phyloP scores from a whole-genome alignment of 2,329 filamentous ascomycete genomes.

The Colletotrichum tanaceti region DNA sequence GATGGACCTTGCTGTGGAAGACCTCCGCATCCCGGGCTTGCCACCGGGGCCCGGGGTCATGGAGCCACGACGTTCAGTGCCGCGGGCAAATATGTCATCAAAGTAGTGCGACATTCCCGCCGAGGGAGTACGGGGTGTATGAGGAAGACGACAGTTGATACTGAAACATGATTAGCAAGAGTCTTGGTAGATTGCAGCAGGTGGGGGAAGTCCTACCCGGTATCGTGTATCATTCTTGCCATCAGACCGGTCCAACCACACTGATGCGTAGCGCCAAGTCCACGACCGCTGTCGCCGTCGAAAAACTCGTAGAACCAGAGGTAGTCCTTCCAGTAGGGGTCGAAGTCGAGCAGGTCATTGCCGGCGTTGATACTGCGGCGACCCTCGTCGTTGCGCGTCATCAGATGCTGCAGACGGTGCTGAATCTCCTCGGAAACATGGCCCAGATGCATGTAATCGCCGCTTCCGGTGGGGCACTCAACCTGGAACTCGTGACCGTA shows the following conservation, averaged over 20 bases:
- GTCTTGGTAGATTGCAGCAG: not conserved
- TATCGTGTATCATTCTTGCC: slow-evolving; percentile 97
- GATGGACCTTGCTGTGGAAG: slow-evolving; percentile 85
- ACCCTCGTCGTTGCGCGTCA: slow-evolving; percentile 85
- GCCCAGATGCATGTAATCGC: slow-evolving; percentile 94
- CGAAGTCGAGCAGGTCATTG: slow-evolving; percentile 87
- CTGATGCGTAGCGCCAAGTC: slow-evolving; percentile 91
- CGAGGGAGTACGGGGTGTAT: slow-evolving; percentile 89
- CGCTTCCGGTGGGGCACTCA: slow-evolving; percentile 93
- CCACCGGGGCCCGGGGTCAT: slow-evolving; percentile 40
- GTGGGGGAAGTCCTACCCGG: slow-evolving; percentile 73
- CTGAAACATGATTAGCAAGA: slow-evolving; percentile 54
- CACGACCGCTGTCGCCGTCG: slow-evolving; percentile 89
- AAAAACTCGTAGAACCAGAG: slow-evolving; percentile 99
- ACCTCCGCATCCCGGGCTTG: slow-evolving; percentile 74
- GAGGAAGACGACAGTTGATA: slow-evolving; percentile 88
- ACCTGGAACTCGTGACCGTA: slow-evolving; percentile 90
- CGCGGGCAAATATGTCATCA: slow-evolving; percentile 83
- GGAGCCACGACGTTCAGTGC: slow-evolving; percentile 56
- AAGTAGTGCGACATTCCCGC: slow-evolving; percentile 93
- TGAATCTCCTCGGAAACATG: slow-evolving; percentile 96
- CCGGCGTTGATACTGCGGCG: slow-evolving; percentile 89
- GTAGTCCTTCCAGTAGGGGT: slow-evolving; percentile 92
- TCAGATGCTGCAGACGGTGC: slow-evolving; percentile 92
- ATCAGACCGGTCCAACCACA: slow-evolving; percentile 97